Conservation (phyloP, 768 basidiomycete species). For the Wakefieldia striispora region DNA sequence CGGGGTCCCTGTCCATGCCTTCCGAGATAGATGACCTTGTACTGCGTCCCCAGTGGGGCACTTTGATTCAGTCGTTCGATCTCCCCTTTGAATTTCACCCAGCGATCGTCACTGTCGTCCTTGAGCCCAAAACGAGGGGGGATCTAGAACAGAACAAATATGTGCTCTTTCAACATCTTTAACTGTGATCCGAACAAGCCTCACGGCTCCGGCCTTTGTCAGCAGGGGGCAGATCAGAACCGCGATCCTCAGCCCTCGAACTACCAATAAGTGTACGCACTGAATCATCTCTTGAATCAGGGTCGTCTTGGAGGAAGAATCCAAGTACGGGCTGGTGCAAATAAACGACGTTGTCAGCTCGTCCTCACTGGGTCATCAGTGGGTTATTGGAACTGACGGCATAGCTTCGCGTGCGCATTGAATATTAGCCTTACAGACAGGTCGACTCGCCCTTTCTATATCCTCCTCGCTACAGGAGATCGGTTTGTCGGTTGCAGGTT, state of each 20-base stretch:
- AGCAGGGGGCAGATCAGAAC: too few relatives aligned
- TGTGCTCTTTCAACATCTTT: neutral
- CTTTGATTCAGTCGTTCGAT: constrained; percentile 45
- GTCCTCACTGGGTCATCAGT: too few relatives aligned
- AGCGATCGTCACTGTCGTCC: constrained; percentile 49
- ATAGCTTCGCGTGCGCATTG: too few relatives aligned
- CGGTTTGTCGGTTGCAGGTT: too few relatives aligned
- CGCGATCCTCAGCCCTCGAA: too few relatives aligned
- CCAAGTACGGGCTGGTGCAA: constrained; percentile 8
- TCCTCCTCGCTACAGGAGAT: too few relatives aligned
- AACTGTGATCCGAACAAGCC: neutral
- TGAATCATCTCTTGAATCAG: constrained; percentile 1
- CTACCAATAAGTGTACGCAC: constrained; percentile 8
- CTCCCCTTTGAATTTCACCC: constrained; percentile 42
- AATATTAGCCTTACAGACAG: too few relatives aligned
- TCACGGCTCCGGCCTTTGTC: constrained; percentile 3
- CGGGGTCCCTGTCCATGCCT: constrained; percentile 76
- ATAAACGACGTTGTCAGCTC: too few relatives aligned
- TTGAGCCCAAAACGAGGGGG: constrained; percentile 58
- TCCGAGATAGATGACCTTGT: constrained; percentile 64
- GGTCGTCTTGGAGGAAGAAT: constrained; percentile 24
- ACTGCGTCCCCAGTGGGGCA: constrained; percentile 38
- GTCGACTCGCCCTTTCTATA: too few relatives aligned
- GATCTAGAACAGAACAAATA: constrained; percentile 37
- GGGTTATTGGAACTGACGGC: too few relatives aligned